Evolutionary conservation across 345 rosid species (phyloP).

Genomic region (Euphorbia pulcherrima): DNA sequence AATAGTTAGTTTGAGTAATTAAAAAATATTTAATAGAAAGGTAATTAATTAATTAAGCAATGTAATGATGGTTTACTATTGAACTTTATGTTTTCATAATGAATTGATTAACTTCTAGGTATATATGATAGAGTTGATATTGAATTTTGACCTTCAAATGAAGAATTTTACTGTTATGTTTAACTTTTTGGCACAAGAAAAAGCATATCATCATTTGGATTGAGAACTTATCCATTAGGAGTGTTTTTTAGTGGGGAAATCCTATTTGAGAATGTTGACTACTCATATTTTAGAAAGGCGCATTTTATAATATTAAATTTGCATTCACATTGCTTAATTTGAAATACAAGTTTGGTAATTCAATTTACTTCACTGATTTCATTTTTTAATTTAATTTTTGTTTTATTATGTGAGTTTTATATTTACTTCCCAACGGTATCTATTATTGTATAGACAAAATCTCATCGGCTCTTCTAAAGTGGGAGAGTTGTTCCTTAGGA

Average conservation of each 20-base stretch:
- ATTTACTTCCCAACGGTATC: too few relatives aligned
- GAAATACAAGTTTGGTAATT: too few relatives aligned
- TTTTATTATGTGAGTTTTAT: too few relatives aligned
- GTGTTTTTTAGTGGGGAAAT: neutral
- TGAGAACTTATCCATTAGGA: neutral
- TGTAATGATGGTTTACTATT: neutral
- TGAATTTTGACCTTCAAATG: constrained; percentile 6
- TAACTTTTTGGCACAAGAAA: neutral
- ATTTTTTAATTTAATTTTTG: too few relatives aligned
- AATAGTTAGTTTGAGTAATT: neutral
- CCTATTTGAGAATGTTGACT: neutral
- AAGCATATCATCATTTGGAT: neutral
- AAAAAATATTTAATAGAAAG: too few relatives aligned
- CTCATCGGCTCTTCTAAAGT: too few relatives aligned
- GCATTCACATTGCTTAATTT: neutral
- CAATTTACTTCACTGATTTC: too few relatives aligned
- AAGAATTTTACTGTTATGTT: neutral
- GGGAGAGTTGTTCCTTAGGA: too few relatives aligned
- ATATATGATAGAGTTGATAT: neutral
- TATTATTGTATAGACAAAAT: too few relatives aligned
- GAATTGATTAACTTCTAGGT: neutral
- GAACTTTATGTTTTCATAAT: neutral
- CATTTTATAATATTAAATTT: neutral
- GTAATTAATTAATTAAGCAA: neutral
- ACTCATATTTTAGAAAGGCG: neutral